Percentiles rank a stretch among this genome's conserved stretches.
Evolutionary conservation across 257 asterid genomes (phyloP).

Genomic region (Solanum chaucha): DNA sequence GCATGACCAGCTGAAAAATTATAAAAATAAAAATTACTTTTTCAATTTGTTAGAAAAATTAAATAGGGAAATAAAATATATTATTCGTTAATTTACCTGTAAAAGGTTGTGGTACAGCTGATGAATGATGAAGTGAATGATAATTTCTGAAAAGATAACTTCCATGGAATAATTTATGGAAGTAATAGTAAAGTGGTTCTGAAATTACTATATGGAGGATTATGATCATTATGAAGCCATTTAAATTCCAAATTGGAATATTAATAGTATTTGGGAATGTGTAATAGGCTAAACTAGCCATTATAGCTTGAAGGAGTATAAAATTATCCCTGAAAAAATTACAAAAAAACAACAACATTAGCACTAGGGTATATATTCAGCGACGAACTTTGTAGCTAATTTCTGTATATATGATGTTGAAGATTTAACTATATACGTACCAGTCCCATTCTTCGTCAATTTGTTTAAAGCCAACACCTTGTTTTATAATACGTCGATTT

Average conservation of each 20-base stretch:
- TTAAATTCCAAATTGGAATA: constrained; percentile 44
- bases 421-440: constrained; percentile 12
- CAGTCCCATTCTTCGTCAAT: constrained; percentile 85
- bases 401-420: too few relatives aligned
- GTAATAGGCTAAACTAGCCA: constrained; percentile 33
- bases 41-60: not conserved
- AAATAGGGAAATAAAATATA: too few relatives aligned
- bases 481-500: constrained; percentile 49
- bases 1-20: constrained; percentile 66
- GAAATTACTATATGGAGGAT: constrained; percentile 49
- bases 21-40: not conserved
- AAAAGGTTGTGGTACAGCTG: constrained; percentile 62
- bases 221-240: constrained; percentile 35
- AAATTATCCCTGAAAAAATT: constrained; percentile 68
- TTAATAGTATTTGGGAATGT: constrained; percentile 23
- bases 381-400: not conserved
- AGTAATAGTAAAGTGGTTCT: constrained; percentile 66
- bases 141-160: constrained; percentile 41
- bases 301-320: constrained; percentile 57
- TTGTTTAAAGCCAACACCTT: constrained; percentile 71
- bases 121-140: constrained; percentile 78
- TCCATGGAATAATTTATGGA: constrained; percentile 65
- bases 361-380: not conserved
- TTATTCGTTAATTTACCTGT: constrained; percentile 34
- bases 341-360: not conserved